A percentile compares a stretch with the other conserved stretches of the same genome.
These are phyloP conservation scores for Boeremia lycopersici DNA, from an alignment of 2,329 filamentous ascomycete species.

Conservation along the genomic window DNA sequence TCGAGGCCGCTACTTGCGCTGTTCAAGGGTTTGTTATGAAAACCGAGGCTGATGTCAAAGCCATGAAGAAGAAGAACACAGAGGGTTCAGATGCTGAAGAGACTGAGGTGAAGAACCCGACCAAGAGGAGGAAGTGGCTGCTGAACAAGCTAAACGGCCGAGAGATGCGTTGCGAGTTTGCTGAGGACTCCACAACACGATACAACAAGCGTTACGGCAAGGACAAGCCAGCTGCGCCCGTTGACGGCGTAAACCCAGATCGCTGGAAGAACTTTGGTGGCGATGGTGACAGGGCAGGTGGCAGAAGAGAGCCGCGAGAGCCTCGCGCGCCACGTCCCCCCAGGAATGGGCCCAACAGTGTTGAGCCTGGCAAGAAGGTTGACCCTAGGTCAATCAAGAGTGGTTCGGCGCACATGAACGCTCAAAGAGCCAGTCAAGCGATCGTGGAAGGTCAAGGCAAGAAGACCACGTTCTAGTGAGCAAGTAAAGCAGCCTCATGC, in stretches of 20 bases:
- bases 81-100: slow-evolving; percentile 63
- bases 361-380: slow-evolving; percentile 39
- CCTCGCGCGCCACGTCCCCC: slow-evolving; percentile 27
- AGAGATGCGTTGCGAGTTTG: slow-evolving; percentile 85
- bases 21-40: slow-evolving; percentile 82
- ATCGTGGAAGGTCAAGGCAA: slow-evolving; percentile 80
- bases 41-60: slow-evolving; percentile 56
- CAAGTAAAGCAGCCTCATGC: not conserved
- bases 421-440: slow-evolving; percentile 73
- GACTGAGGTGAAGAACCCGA: slow-evolving; percentile 50
- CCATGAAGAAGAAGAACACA: slow-evolving; percentile 54
- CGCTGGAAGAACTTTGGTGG: slow-evolving; percentile 36
- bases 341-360: slow-evolving; percentile 9
- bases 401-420: slow-evolving; percentile 51
- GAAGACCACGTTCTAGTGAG: slow-evolving; percentile 77
- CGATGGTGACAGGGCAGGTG: slow-evolving; percentile 36
- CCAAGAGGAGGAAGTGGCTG: slow-evolving; percentile 70
- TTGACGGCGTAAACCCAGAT: slow-evolving; percentile 44
- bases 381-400: slow-evolving; percentile 54
- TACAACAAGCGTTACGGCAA: slow-evolving; percentile 96
- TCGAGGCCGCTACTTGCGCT: slow-evolving; percentile 74
- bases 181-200: slow-evolving; percentile 84
- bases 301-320: slow-evolving; percentile 33
- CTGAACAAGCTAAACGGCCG: slow-evolving; percentile 84
- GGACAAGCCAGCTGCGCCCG: slow-evolving; percentile 53